Base-by-base conservation (phyloP, 2,329 filamentous ascomycete genomes). In the Dactylellina parvicollis region DNA sequence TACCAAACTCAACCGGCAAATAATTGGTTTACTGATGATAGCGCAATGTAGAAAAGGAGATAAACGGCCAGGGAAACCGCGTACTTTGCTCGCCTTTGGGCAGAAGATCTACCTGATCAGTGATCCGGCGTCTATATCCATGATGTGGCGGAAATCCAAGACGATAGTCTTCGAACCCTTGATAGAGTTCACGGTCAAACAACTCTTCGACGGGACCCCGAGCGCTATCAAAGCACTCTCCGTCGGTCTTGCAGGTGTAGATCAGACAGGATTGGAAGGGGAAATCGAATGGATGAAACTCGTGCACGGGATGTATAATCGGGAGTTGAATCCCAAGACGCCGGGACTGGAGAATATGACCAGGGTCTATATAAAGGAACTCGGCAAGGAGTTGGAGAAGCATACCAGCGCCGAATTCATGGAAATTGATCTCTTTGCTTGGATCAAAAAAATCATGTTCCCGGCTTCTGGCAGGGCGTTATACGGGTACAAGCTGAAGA, bases 361-460 rank as follows among this genome's bases (percentile, higher is more conserved):
- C 0, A 52, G 28, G 2, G 28, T 65, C 8, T 72, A 64, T 46
- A 52, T 72, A 2, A 32, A 46, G 1, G 67, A 72, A n/a, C 34
- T 60, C 5, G 54, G 59, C 24, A 18, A 36, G 18, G 42, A 72
- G 16, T 18, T 62, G 14, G 59, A 62, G 26, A 32, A 52, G 10
- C 4, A 34, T 36, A 9, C 9, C 7, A 30, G 36, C 0, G 24
- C 24, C 3, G 59, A 65, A 2, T 65, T 60, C 28, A 4, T 38
- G n/a, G 34, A 72, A 16, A 46, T 72, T 22, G 54, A 65, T 55
- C 44, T 72, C 1, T 72, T 65, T 46, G 52, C 59, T 0, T 72
- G 50, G 52, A 18, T 72, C 10, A 72, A 72, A 14, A 65, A 65
- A 28, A 47, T 72, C 28, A 72, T 72, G 60, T 72, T 72, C 16